A percentile compares a stretch with the other conserved stretches of the same genome.
Evolutionary conservation across 2,329 filamentous ascomycete genomes (phyloP).

Genomic region (Sporothrix protearum): DNA sequence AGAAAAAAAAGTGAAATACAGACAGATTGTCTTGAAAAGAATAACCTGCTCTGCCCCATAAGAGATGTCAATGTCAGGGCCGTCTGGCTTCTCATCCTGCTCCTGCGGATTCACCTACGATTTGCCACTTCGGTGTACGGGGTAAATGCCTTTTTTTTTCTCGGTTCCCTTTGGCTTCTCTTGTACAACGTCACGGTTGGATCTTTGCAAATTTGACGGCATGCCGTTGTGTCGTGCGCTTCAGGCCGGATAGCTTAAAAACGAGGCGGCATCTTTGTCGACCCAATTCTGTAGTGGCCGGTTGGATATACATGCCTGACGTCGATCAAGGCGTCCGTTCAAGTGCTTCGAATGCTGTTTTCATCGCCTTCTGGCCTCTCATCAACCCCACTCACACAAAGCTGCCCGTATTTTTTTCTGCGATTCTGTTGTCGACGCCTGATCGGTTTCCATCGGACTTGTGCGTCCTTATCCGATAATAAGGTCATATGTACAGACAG

Average conservation of each 20-base stretch:
- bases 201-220: too few relatives aligned
- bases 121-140: background rate
- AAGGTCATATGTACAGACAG: background rate
- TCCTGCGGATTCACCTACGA: too few relatives aligned
- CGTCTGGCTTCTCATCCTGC: background rate
- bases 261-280: background rate
- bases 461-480: background rate
- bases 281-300: background rate
- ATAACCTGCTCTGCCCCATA: background rate
- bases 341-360: background rate
- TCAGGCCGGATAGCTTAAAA: background rate
- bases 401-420: background rate
- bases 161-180: too few relatives aligned
- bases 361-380: background rate
- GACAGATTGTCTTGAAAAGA: background rate
- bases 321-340: background rate
- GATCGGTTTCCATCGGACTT: background rate
- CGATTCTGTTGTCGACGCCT: conserved; percentile 6
- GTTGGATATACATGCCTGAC: background rate
- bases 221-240: background rate
- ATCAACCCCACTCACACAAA: background rate
- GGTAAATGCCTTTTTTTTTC: too few relatives aligned
- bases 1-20: background rate
- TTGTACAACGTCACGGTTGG: too few relatives aligned
- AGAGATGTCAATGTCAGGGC: background rate